A percentile compares a stretch with the other conserved stretches of the same genome.
These are phyloP conservation scores for Saccharomyces uvarum DNA, from an alignment of 1,139 yeast species.

Conservation along the genomic window DNA sequence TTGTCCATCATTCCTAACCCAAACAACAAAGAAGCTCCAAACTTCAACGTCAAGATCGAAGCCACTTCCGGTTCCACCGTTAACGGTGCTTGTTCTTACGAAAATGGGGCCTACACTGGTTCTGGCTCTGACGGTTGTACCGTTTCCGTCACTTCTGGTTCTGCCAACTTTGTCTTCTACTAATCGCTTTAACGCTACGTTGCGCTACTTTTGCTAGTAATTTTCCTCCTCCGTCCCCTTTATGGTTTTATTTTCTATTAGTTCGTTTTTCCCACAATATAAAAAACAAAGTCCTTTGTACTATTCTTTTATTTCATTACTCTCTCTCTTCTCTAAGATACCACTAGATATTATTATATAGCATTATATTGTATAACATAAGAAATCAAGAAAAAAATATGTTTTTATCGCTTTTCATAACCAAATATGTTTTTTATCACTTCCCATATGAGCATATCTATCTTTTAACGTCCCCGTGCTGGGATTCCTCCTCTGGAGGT, in stretches of 20 bases:
- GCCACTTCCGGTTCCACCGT: conserved; percentile 59
- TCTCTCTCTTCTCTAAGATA: background rate
- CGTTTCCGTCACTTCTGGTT: conserved; percentile 76
- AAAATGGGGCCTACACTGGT: conserved; percentile 69
- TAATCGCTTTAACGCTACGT: conserved; percentile 7
- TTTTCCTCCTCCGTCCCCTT: conserved; percentile 1
- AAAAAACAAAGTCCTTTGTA: background rate
- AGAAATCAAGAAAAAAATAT: background rate
- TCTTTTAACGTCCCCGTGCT: conserved; percentile 14
- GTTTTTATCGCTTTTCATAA: background rate
- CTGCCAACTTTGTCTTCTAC: conserved; percentile 46
- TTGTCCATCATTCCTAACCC: conserved; percentile 93
- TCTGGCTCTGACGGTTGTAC: conserved; percentile 81
- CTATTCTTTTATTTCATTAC: background rate
- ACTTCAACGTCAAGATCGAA: conserved; percentile 80
- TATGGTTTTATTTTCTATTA: background rate
- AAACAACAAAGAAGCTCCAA: conserved; percentile 68
- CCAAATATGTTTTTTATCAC: background rate
- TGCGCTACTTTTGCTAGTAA: background rate
- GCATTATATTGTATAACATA: background rate
- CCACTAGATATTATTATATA: background rate
- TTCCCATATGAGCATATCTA: background rate
- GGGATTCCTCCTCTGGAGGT: conserved; percentile 48
- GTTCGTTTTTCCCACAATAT: conserved; percentile 1
- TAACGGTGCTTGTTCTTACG: conserved; percentile 73